A percentile compares a stretch with the other conserved stretches of the same genome.
Evolutionary conservation across 345 rosid genomes (phyloP).

Genomic region (Rhizophora mangle): DNA sequence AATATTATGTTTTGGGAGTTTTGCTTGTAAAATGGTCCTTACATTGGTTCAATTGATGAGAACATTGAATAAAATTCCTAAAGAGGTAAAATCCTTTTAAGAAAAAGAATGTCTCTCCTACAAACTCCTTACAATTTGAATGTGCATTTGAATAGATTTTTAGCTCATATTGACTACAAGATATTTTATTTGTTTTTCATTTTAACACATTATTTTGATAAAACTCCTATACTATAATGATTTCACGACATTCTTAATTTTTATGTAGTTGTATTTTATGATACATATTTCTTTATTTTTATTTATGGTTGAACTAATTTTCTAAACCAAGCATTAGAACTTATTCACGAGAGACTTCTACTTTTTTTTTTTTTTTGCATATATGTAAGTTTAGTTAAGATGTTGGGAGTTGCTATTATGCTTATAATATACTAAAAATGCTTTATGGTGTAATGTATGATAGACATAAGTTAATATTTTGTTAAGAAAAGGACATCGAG

Average conservation of each 20-base stretch:
- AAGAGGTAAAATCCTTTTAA: constrained; percentile 49
- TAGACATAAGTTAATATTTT: too few species aligned
- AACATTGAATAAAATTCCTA: constrained; percentile 86
- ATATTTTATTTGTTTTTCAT: constrained; percentile 5
- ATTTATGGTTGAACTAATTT: too few species aligned
- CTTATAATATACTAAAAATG: too few species aligned
- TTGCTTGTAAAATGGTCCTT: constrained; percentile 94
- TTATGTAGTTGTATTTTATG: neutral
- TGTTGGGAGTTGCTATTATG: too few species aligned
- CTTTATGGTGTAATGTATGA: too few species aligned
- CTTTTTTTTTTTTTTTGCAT: too few species aligned
- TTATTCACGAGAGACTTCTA: too few species aligned
- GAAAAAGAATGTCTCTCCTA: neutral
- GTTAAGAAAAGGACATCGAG: too few species aligned
- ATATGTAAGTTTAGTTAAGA: neutral
- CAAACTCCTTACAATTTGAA: constrained; percentile 1
- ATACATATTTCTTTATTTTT: neutral
- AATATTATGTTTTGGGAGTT: constrained; percentile 49
- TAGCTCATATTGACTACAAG: constrained; percentile 11
- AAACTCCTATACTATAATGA: constrained; percentile 91
- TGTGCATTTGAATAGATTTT: neutral
- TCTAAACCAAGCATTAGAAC: too few species aligned
- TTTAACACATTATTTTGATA: constrained; percentile 92
- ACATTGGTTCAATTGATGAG: constrained; percentile 94
- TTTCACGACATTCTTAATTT: constrained; percentile 66